phyloP scores from a whole-genome alignment of 2,329 filamentous ascomycete species.

The Ophiosphaerella narmari region DNA sequence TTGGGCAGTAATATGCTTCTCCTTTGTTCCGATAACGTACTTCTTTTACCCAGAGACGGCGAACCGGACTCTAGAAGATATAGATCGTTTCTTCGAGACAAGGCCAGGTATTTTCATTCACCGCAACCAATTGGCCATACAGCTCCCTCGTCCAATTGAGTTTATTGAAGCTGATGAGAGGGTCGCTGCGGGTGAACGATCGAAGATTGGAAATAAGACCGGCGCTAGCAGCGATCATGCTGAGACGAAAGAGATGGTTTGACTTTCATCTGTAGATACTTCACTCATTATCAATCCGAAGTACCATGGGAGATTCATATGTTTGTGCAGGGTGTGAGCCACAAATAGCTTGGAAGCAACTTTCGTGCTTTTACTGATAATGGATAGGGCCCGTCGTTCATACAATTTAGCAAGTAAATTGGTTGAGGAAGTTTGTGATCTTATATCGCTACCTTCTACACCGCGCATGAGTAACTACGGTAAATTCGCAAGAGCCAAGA shows the following conservation, averaged over 20 bases:
- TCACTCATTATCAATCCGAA: too few relatives aligned
- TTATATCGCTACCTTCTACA: too few relatives aligned
- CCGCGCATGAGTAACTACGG: too few relatives aligned
- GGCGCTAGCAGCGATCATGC: conserved; percentile 24
- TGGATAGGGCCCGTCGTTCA: too few relatives aligned
- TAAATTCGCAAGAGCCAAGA: too few relatives aligned
- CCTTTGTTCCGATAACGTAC: conserved; percentile 58
- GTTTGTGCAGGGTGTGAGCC: too few relatives aligned
- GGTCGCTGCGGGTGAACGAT: conserved; percentile 27
- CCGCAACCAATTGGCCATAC: conserved; percentile 54
- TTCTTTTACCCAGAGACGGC: conserved; percentile 60
- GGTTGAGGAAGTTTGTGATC: too few relatives aligned
- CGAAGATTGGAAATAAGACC: conserved; percentile 6
- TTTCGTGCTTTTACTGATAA: too few relatives aligned
- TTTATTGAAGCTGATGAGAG: conserved; percentile 55
- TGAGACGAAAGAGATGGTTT: conserved; percentile 33
- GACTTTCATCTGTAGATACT: neutral
- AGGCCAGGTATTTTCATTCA: conserved; percentile 51
- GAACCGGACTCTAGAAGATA: conserved; percentile 53
- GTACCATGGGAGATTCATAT: too few relatives aligned
- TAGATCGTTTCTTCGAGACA: conserved; percentile 50
- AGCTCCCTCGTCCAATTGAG: conserved; percentile 52
- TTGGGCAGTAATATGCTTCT: conserved; percentile 60
- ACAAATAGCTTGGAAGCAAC: too few relatives aligned
- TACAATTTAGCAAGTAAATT: too few relatives aligned